These are phyloP conservation scores for Guillardia theta DNA, from an alignment of 78 protist genomes.

Conservation along the genomic window DNA sequence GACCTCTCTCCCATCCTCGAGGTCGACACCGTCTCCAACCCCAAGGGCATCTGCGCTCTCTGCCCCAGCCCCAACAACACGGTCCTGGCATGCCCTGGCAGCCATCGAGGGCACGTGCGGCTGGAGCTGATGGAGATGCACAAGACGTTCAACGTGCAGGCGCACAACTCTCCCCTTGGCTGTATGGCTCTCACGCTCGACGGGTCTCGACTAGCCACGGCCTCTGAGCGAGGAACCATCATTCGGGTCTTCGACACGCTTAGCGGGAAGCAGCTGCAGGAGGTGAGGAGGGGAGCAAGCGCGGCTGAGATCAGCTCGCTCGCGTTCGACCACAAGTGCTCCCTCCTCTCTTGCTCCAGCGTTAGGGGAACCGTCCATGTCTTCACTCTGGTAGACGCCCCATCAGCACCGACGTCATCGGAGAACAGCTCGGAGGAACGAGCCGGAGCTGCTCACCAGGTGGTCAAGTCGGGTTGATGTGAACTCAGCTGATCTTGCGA, in stretches of 20 bases:
- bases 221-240: constrained; percentile 93
- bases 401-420: no score
- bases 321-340: background rate
- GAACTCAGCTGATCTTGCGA: no score
- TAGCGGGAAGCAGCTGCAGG: constrained; percentile 63
- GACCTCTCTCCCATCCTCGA: constrained; percentile 76
- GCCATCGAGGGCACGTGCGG: constrained; percentile 48
- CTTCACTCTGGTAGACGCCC: background rate
- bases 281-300: constrained; percentile 90
- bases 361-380: background rate
- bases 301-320: constrained; percentile 67
- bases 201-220: constrained; percentile 90
- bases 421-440: no score
- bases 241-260: constrained; percentile 89
- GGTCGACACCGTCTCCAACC: constrained; percentile 87
- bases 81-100: constrained; percentile 53
- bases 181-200: constrained; percentile 79
- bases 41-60: constrained; percentile 81
- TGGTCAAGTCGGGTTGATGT: no score
- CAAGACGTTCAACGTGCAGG: constrained; percentile 56
- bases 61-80: constrained; percentile 59
- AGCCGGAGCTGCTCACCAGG: no score
- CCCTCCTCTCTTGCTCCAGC: constrained; percentile 13
- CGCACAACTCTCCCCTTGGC: constrained; percentile 77
- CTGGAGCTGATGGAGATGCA: constrained; percentile 39